A percentile compares a stretch with the other conserved stretches of the same genome.
These are phyloP conservation scores for Aspergillus viridinutans DNA, from an alignment of 2,329 filamentous ascomycete genomes.

Conservation along the genomic window DNA sequence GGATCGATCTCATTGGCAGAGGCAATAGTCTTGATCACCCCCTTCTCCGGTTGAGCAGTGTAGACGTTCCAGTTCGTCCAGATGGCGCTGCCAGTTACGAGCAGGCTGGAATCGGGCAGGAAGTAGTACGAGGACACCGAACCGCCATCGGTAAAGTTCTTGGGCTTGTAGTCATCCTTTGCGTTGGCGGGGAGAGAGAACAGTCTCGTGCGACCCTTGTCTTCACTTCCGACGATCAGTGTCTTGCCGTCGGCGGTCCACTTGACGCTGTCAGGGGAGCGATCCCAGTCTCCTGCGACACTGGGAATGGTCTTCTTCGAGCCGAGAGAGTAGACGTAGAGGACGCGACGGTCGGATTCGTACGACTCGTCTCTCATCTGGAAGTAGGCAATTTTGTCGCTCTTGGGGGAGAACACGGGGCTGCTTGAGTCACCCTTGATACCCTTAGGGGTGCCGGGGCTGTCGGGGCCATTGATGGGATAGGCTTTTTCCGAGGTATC, in stretches of 20 bases:
- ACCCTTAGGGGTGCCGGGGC: slow-evolving; percentile 44
- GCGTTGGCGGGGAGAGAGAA: slow-evolving; percentile 35
- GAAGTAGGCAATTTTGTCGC: slow-evolving; percentile 67
- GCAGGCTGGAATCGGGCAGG: slow-evolving; percentile 26
- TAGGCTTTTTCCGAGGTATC: slow-evolving; percentile 53
- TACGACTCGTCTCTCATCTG: slow-evolving; percentile 75
- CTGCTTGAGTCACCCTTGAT: slow-evolving; percentile 54
- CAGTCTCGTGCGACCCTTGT: slow-evolving; percentile 53
- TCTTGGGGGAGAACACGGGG: slow-evolving; percentile 72
- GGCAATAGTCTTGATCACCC: slow-evolving; percentile 25
- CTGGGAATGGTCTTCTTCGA: slow-evolving; percentile 33
- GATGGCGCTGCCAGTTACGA: slow-evolving; percentile 32
- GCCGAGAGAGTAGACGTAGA: slow-evolving; percentile 40
- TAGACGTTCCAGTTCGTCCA: slow-evolving; percentile 36
- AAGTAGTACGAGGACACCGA: slow-evolving; percentile 26
- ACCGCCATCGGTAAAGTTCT: slow-evolving; percentile 35
- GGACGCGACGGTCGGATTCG: slow-evolving; percentile 66
- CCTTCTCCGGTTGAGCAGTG: slow-evolving; percentile 27
- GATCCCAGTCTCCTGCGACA: slow-evolving; percentile 46
- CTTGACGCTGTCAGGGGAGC: slow-evolving; percentile 47
- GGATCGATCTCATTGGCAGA: slow-evolving; percentile 38
- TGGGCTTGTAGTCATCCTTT: slow-evolving; percentile 28
- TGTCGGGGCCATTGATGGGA: slow-evolving; percentile 41
- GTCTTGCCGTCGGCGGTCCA: slow-evolving; percentile 55
- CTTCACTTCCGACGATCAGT: slow-evolving; percentile 71